These are phyloP conservation scores for Nicotiana noctiflora DNA, from an alignment of 257 asterid species.

Conservation along the genomic window DNA sequence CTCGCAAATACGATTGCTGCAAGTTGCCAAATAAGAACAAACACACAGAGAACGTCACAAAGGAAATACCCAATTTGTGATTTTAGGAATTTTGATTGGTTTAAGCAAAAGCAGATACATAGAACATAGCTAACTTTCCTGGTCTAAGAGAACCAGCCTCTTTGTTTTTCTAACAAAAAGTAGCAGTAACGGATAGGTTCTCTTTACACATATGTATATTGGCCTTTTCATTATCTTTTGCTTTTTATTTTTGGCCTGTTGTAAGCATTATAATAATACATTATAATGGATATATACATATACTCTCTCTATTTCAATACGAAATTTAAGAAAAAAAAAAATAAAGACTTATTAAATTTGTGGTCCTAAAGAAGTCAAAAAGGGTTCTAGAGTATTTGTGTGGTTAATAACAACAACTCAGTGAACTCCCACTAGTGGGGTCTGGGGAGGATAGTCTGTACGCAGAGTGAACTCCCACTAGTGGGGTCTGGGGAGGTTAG, in stretches of 20 bases:
- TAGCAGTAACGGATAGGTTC: constrained; percentile 12
- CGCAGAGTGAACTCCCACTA: too few relatives aligned
- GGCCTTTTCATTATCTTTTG: constrained; percentile 6
- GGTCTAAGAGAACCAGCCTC: constrained; percentile 11
- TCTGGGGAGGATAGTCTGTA: too few relatives aligned
- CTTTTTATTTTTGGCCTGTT: constrained; percentile 22
- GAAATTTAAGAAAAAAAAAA: too few relatives aligned
- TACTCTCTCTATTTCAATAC: too few relatives aligned
- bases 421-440: too few relatives aligned
- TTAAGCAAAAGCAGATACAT: not conserved
- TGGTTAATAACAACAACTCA: too few relatives aligned
- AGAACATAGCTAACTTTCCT: not conserved
- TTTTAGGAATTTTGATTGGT: not conserved
- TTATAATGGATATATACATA: constrained; percentile 5
- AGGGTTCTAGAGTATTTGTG: too few relatives aligned
- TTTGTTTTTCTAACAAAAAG: constrained; percentile 9
- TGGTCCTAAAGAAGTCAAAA: too few relatives aligned
- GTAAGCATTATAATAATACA: constrained; percentile 14
- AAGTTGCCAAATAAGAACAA: constrained; percentile 18
- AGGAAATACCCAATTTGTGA: constrained; percentile 11
- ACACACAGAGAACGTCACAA: constrained; percentile 14
- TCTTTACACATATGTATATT: not conserved
- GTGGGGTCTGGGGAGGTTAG: too few relatives aligned
- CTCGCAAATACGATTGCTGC: not conserved
- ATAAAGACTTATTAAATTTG: too few relatives aligned